Percentiles rank a stretch among this genome's conserved stretches.
phyloP scores from a whole-genome alignment of 2,329 filamentous ascomycete species.

The Bertia moriformis region DNA sequence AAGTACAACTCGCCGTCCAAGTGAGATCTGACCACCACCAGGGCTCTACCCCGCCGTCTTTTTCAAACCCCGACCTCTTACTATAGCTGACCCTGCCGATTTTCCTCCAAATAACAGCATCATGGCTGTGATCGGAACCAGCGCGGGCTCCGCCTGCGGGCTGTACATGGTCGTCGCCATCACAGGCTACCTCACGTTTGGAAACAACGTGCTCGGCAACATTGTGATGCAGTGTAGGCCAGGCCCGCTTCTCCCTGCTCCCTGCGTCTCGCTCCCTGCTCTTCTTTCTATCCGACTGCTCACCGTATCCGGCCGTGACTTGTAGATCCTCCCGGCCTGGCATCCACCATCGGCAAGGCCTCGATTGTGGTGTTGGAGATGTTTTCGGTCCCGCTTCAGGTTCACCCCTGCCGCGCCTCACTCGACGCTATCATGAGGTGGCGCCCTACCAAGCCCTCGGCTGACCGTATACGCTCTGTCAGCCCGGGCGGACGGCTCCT shows the following conservation, averaged over 20 bases:
- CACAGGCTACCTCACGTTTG: constrained; percentile 94
- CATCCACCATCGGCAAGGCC: constrained; percentile 82
- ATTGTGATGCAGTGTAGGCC: constrained; percentile 86
- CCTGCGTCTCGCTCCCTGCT: not conserved
- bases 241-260: constrained; percentile 8
- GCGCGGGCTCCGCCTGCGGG: constrained; percentile 73
- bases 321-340: constrained; percentile 58
- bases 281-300: constrained; percentile 6
- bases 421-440: constrained; percentile 85
- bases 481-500: constrained; percentile 26
- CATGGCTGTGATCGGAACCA: constrained; percentile 63
- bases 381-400: constrained; percentile 93
- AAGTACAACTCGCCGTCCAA: constrained; percentile 62
- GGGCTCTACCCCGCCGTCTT: too few relatives aligned
- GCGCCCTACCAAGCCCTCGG: constrained; percentile 30
- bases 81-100: constrained; percentile 14
- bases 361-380: constrained; percentile 93
- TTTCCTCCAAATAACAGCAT: too few relatives aligned
- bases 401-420: constrained; percentile 86
- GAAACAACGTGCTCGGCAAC: constrained; percentile 76
- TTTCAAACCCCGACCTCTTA: not conserved
- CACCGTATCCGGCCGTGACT: too few relatives aligned
- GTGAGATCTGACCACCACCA: constrained; percentile 14
- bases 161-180: constrained; percentile 87
- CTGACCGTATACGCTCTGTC: constrained; percentile 18